A percentile compares a stretch with the other conserved stretches of the same genome.
Conservation (phyloP, 306 rosid species). For the Coriaria nepalensis region DNA sequence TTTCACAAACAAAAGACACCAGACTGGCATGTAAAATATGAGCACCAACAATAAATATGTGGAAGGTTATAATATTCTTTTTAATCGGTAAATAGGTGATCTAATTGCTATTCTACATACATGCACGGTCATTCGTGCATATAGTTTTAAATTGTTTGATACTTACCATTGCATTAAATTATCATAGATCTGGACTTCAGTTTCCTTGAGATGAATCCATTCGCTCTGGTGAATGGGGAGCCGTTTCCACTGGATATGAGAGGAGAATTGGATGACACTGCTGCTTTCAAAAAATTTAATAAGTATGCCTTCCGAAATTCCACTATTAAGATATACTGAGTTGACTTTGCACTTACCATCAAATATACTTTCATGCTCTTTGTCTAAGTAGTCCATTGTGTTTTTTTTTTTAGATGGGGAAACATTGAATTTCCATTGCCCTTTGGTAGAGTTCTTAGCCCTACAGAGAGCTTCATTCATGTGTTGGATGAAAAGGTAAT, state of each 20-base stretch:
- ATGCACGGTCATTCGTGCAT: neutral
- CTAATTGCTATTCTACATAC: neutral
- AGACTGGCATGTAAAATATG: too few relatives aligned
- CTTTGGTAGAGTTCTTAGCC: slow-evolving; percentile 64
- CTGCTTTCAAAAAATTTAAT: slow-evolving; percentile 72
- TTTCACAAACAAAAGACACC: neutral
- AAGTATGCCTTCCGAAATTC: slow-evolving; percentile 31
- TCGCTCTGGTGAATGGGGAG: slow-evolving; percentile 59
- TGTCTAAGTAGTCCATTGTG: neutral
- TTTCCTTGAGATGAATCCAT: slow-evolving; percentile 84
- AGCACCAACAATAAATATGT: neutral
- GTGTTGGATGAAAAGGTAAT: slow-evolving; percentile 69
- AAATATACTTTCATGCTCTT: neutral
- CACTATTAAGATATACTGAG: slow-evolving; percentile 11
- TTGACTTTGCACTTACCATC: neutral
- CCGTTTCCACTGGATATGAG: slow-evolving; percentile 85
- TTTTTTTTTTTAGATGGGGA: slow-evolving; percentile 44
- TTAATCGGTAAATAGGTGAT: neutral
- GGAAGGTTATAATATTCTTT: too few relatives aligned
- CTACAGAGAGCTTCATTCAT: slow-evolving; percentile 65
- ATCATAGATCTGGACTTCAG: slow-evolving; percentile 64
- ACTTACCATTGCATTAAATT: slow-evolving; percentile 4
- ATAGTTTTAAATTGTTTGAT: neutral
- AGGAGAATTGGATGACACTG: slow-evolving; percentile 89
- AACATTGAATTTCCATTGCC: slow-evolving; percentile 70